Conservation (phyloP, 78 protist species). For the Speleostelium caveatum region DNA sequence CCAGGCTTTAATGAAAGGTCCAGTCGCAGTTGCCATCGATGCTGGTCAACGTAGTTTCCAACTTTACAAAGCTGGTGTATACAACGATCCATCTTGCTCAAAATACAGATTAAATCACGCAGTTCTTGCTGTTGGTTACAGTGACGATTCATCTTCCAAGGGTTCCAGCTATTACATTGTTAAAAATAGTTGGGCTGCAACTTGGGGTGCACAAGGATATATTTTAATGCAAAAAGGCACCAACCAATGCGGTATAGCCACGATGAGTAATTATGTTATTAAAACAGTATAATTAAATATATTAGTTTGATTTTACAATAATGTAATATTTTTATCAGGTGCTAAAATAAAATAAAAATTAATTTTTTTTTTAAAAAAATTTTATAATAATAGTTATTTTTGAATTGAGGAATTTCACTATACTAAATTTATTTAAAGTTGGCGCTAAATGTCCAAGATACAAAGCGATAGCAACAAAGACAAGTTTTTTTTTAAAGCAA, state of each 20-base stretch:
- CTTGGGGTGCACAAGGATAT: slow-evolving; percentile 87
- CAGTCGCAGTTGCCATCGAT: slow-evolving; percentile 91
- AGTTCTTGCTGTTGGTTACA: slow-evolving; percentile 91
- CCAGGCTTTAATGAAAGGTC: slow-evolving; percentile 6
- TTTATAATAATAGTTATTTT: too few relatives aligned
- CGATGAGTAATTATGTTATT: slow-evolving; percentile 11
- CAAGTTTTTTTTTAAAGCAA: too few relatives aligned
- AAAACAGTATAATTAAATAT: not conserved
- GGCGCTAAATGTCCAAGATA: too few relatives aligned
- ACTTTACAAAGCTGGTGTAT: slow-evolving; percentile 87
- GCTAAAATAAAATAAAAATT: too few relatives aligned
- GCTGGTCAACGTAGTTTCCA: slow-evolving; percentile 85
- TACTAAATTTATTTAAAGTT: too few relatives aligned
- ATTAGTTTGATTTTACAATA: not conserved
- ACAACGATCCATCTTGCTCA: slow-evolving; percentile 53
- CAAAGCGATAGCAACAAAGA: too few relatives aligned
- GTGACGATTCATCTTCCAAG: not conserved
- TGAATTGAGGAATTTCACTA: too few relatives aligned
- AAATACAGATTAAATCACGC: slow-evolving; percentile 85
- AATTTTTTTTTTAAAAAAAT: too few relatives aligned
- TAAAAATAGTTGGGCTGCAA: slow-evolving; percentile 95
- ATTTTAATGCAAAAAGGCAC: slow-evolving; percentile 73
- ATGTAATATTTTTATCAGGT: too few relatives aligned
- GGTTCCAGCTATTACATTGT: slow-evolving; percentile 40
- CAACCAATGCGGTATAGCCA: slow-evolving; percentile 89